Percentiles rank a stretch among this genome's conserved stretches.
Conservation (phyloP, 441 rosid genomes). For the Iberis amara region DNA sequence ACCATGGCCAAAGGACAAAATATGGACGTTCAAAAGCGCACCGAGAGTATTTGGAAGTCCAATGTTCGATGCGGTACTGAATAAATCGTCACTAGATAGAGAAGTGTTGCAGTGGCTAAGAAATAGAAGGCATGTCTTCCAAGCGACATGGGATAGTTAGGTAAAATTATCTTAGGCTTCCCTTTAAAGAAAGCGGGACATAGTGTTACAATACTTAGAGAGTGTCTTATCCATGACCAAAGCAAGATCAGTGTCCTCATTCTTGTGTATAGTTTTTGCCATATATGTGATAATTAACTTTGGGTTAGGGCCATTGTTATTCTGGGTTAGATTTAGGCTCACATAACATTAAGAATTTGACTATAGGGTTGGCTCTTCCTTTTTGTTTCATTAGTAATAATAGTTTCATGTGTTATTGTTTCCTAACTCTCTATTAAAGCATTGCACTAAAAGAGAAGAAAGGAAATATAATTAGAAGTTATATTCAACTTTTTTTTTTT, state of each 20-base stretch:
- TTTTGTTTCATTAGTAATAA: conserved; percentile 21
- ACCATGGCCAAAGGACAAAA: conserved; percentile 92
- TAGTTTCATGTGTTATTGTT: conserved; percentile 18
- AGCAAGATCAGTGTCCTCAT: conserved; percentile 27
- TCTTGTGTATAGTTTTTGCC: conserved; percentile 71
- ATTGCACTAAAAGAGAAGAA: background rate
- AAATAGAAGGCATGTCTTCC: conserved; percentile 63
- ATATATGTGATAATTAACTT: conserved; percentile 23
- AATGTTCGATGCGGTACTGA: conserved; percentile 72
- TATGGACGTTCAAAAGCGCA: conserved; percentile 68
- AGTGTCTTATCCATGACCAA: conserved; percentile 12
- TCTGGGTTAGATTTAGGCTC: conserved; percentile 27
- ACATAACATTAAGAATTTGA: conserved; percentile 22
- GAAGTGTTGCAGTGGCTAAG: conserved; percentile 88
- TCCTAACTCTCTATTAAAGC: conserved; percentile 1
- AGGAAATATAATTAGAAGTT: background rate
- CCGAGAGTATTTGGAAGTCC: conserved; percentile 80
- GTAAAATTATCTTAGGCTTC: conserved; percentile 35
- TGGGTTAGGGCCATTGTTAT: conserved; percentile 28
- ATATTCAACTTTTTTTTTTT: too few species aligned
- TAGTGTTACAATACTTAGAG: conserved; percentile 18
- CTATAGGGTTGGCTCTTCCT: conserved; percentile 11
- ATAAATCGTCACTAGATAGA: conserved; percentile 50
- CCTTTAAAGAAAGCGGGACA: conserved; percentile 32
- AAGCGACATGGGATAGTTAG: conserved; percentile 83